Evolutionary conservation across 1,284 basidiomycete genomes (phyloP), one percentile per base, ranked within the genome.

Genomic region (Rhodotorula sp.): DNA sequence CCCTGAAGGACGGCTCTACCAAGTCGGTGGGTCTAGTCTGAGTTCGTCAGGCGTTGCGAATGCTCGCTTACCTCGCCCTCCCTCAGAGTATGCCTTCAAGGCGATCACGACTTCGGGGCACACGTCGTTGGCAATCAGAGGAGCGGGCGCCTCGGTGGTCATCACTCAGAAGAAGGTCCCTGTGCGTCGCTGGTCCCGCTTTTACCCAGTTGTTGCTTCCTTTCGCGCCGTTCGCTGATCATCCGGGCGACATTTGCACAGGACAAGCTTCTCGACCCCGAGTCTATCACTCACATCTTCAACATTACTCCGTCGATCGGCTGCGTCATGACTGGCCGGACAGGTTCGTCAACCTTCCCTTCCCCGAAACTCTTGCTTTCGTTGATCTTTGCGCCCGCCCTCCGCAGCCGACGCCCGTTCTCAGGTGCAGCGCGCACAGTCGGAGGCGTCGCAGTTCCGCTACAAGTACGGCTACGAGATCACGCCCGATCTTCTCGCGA

Each of bases 391-490:
- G 63, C 11, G 39, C 3, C 54, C 34, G 39, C n/a, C 15, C 9
- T 29, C 20, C 27, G 24, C 79, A 94, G 94, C 95, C 75, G 95
- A 99, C 82, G 94, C 94, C 11, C 86, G 91, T 66, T 86, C 92
- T 29, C 96, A 99, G 83, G 91, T 99, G 4, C 82, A 85, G 78
- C 87, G 95, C 51, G 94, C 96, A 60, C 88, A 92, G 67, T 83
- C 85, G 67, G 95, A 99, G 81, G 96, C 96, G 19, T 92, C 92
- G 51, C 88, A 94, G 47, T 98, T 94, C 85, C 86, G 94, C 76
- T 93, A 97, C 85, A 97, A 97, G 82, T 94, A 90, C 78, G 96
- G 96, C 58, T 97, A 98, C 79, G 93, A 97, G 82, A 98, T 99
- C 77, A 94, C 94, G 4, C 93, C 95, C 1, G 94, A 96, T 80